A percentile compares a stretch with the other conserved stretches of the same genome.
phyloP scores from a whole-genome alignment of 2,329 filamentous ascomycete species.

The Fusarium sp. region DNA sequence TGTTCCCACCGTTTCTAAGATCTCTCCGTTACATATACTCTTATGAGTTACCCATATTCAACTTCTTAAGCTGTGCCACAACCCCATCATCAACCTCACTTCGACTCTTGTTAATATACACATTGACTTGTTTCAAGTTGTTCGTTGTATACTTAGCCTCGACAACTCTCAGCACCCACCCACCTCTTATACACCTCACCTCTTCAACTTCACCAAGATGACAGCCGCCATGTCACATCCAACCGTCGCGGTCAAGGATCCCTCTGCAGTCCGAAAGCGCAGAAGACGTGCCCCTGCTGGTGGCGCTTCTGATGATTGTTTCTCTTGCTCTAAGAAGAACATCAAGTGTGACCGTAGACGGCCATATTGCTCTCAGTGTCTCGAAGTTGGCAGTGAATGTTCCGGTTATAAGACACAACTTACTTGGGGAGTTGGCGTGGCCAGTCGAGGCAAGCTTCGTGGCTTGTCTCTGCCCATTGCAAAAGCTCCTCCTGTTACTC shows the following conservation, averaged over 20 bases:
- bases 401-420: slow-evolving; percentile 96
- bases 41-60: slow-evolving; percentile 6
- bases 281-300: slow-evolving; percentile 89
- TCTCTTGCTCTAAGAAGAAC: slow-evolving; percentile 86
- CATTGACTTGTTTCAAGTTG: slow-evolving; percentile 21
- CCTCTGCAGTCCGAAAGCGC: slow-evolving; percentile 71
- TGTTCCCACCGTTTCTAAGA: slow-evolving; percentile 14
- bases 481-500: slow-evolving; percentile 66
- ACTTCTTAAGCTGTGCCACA: slow-evolving; percentile 8
- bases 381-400: slow-evolving; percentile 91
- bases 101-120: slow-evolving; percentile 15
- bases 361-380: slow-evolving; percentile 94
- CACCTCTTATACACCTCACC: slow-evolving; percentile 12
- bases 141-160: slow-evolving; percentile 3
- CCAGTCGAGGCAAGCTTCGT: slow-evolving; percentile 92
- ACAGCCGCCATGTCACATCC: slow-evolving; percentile 61
- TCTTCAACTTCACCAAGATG: slow-evolving; percentile 51
- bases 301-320: slow-evolving; percentile 94
- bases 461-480: slow-evolving; percentile 82
- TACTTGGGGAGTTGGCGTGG: slow-evolving; percentile 96
- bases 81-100: slow-evolving; percentile 8
- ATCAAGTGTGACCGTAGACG: slow-evolving; percentile 89
- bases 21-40: slow-evolving; percentile 17
- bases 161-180: slow-evolving; percentile 12
- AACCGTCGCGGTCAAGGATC: slow-evolving; percentile 60